Percentiles rank a stretch among this genome's conserved stretches.
Evolutionary conservation across 2,329 filamentous ascomycete species (phyloP).

Genomic region (Pestalotiopsis sp.): DNA sequence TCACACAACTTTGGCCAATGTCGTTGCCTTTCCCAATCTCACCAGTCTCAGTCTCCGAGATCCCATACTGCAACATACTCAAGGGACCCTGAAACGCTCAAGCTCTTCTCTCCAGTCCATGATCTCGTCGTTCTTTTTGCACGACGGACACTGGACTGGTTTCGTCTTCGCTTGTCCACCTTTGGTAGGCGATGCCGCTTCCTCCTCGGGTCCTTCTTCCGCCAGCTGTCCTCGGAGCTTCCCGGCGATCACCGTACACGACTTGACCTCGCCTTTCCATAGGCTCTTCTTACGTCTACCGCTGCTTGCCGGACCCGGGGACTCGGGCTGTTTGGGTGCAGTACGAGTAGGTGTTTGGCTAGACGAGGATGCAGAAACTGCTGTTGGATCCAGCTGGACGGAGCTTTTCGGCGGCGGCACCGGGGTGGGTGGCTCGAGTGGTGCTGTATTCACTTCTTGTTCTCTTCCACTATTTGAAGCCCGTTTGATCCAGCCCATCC

Average conservation of each 20-base stretch:
- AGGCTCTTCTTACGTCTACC: neutral
- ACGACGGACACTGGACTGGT: neutral
- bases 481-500: slow-evolving; percentile 6
- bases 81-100: neutral
- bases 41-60: too few species aligned
- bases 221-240: neutral
- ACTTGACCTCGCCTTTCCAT: slow-evolving; percentile 4
- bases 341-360: neutral
- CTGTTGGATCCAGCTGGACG: neutral
- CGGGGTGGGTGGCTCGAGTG: neutral
- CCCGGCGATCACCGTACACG: neutral
- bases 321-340: neutral
- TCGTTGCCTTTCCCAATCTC: too few species aligned
- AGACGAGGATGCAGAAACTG: neutral
- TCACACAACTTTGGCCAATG: too few species aligned
- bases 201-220: neutral
- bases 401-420: neutral
- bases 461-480: neutral
- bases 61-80: neutral
- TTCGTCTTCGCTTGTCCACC: neutral
- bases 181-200: neutral
- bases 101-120: neutral
- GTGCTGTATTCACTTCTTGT: neutral
- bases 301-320: neutral
- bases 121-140: neutral